Evolutionary conservation across 2,329 filamentous ascomycete genomes (phyloP).

Genomic region (Aspergillus texensis): DNA sequence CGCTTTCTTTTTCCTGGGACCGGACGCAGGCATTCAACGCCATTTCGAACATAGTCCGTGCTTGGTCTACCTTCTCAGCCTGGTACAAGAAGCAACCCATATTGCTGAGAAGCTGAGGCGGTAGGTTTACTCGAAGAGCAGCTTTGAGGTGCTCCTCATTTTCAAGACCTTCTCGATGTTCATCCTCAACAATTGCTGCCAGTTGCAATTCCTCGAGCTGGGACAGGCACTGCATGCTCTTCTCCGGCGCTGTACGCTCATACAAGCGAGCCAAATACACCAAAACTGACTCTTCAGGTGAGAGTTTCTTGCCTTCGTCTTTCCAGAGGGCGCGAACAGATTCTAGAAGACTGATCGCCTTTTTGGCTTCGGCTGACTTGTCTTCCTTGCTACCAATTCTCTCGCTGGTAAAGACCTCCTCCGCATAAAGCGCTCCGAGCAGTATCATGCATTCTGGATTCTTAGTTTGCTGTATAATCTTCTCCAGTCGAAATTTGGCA

Average conservation of each 20-base stretch:
- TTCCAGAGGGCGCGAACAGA: constrained; percentile 86
- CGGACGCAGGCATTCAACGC: constrained; percentile 85
- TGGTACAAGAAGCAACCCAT: constrained; percentile 96
- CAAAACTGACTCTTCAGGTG: constrained; percentile 82
- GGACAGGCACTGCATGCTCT: constrained; percentile 85
- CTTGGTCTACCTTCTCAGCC: constrained; percentile 75
- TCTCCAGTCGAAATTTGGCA: constrained; percentile 90
- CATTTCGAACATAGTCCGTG: constrained; percentile 88
- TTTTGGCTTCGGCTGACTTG: constrained; percentile 80
- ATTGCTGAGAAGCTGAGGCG: constrained; percentile 93
- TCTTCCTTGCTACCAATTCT: constrained; percentile 82
- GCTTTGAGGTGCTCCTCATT: constrained; percentile 61
- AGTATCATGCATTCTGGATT: constrained; percentile 88
- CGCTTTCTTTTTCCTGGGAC: constrained; percentile 72
- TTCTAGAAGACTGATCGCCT: constrained; percentile 83
- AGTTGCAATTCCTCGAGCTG: constrained; percentile 91
- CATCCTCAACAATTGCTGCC: constrained; percentile 72
- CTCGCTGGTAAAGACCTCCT: constrained; percentile 86
- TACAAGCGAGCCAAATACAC: constrained; percentile 91
- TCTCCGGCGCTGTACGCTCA: constrained; percentile 81
- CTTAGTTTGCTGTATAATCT: constrained; percentile 85
- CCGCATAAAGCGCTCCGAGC: constrained; percentile 87
- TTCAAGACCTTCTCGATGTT: constrained; percentile 62
- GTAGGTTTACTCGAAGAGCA: constrained; percentile 74
- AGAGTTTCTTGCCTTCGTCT: constrained; percentile 81